Conservation (phyloP, 768 basidiomycete genomes). For the Gautieria morchelliformis region DNA sequence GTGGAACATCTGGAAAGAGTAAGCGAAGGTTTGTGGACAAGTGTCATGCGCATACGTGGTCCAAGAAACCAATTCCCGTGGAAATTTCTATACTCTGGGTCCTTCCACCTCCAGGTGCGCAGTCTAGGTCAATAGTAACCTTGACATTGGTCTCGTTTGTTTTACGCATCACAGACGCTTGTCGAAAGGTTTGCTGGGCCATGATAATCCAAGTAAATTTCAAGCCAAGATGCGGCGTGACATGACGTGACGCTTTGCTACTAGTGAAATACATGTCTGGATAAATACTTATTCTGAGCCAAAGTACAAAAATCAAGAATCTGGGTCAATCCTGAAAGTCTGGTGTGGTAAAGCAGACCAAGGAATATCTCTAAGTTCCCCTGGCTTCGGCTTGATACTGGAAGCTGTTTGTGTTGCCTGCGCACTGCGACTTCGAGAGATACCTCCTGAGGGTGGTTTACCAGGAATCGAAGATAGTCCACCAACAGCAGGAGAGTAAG, state of each 20-base stretch:
- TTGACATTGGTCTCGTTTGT: conserved; percentile 89
- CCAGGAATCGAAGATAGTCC: conserved; percentile 15
- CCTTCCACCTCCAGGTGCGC: conserved; percentile 47
- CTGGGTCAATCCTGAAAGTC: conserved; percentile 32
- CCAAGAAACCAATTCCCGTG: conserved; percentile 97
- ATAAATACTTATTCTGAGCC: neutral
- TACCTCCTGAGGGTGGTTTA: conserved; percentile 19
- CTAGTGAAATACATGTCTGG: neutral
- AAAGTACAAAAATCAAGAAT: neutral
- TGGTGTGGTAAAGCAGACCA: conserved; percentile 47
- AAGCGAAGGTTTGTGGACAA: neutral
- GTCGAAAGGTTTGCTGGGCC: neutral
- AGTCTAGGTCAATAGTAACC: conserved; percentile 77
- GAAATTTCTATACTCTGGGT: conserved; percentile 73
- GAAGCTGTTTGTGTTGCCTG: conserved; percentile 29
- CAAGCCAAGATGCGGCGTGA: neutral
- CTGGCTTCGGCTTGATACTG: conserved; percentile 26
- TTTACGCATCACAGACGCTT: conserved; percentile 64
- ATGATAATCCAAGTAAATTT: neutral
- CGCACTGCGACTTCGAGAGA: conserved; percentile 52
- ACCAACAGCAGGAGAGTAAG: conserved; percentile 50
- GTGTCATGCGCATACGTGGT: conserved; percentile 54
- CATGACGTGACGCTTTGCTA: neutral
- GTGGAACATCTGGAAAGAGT: conserved; percentile 77
- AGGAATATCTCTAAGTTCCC: conserved; percentile 30